Percentiles rank a stretch among this genome's conserved stretches.
Conservation (phyloP, 108 stramenopile species). For the Discostella stelligeroides region DNA sequence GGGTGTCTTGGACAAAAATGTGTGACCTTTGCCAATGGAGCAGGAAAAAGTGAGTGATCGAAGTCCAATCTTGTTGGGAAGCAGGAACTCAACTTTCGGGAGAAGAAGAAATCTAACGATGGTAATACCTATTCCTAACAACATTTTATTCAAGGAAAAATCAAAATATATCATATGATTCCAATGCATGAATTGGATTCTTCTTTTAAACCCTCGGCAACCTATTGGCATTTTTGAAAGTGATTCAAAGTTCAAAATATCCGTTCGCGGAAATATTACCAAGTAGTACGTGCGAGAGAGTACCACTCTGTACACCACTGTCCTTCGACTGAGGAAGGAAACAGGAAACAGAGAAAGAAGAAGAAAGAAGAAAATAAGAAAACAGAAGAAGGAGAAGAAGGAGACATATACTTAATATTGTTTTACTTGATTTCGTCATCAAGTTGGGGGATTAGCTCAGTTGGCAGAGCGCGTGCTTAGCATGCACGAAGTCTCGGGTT, state of each 20-base stretch:
- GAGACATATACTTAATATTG: too few species aligned
- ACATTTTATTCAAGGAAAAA: too few species aligned
- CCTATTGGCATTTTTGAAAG: background rate
- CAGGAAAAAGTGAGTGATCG: slow-evolving; percentile 2
- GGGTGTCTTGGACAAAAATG: slow-evolving; percentile 2
- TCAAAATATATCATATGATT: too few species aligned
- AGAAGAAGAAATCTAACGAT: background rate
- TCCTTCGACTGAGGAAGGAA: too few species aligned
- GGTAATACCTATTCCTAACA: too few species aligned
- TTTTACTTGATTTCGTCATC: too few species aligned
- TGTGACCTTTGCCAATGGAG: background rate
- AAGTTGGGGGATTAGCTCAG: slow-evolving; percentile 91
- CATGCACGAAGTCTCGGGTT: slow-evolving; percentile 90
- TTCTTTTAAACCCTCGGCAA: too few species aligned
- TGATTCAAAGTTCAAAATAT: background rate
- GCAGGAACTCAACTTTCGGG: background rate
- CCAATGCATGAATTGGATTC: background rate
- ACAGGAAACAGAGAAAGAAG: too few species aligned
- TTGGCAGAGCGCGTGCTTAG: slow-evolving; percentile 93
- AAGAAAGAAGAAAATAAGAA: too few species aligned
- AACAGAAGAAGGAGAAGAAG: too few species aligned
- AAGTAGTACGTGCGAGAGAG: too few species aligned
- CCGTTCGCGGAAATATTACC: background rate
- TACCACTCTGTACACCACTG: too few species aligned
- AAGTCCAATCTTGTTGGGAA: background rate